Evolutionary conservation across 1,284 basidiomycete genomes (phyloP), one percentile per base, ranked within the genome.

Genomic region (Leccinum pachyderme): DNA sequence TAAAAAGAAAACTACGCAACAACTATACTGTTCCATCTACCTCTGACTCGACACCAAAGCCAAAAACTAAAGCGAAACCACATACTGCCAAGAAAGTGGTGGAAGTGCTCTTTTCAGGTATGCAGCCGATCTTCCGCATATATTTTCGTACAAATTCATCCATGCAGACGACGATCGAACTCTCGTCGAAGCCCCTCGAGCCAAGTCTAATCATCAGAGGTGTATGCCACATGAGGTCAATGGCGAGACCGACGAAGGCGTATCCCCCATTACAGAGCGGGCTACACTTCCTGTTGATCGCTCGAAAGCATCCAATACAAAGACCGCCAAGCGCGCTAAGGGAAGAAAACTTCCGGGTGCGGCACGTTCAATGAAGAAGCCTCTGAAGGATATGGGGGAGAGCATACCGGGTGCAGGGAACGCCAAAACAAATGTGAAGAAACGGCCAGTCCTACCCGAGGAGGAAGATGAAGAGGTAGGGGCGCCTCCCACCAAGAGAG

Each of bases 141-240:
- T 8, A 5, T n/a, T 45, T 48, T 31, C 6, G 7, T 5, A 4
- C 22, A 51, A 50, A 41, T 44, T 7, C 15, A 18, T 24, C 13
- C 53, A 51, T 54, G 25, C 24, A 72, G 67, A 71, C 43, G 67
- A 71, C 35, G 65, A 71, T 8, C 54, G 39, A 47, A 68, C 58
- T 2, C 62, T 72, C 2, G 65, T 67, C 6, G 65, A 61, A 6
- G 58, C 52, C n/a, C 65, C 56, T 1, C 58, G 54, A 48, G 29
- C 47, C 2, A 57, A 57, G 46, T 12, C 47, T 8, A 55, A 49
- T 15, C 5, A 50, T 3, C 60, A 49, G 53, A 37, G 28, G 28
- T 49, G 27, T 4, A 25, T n/a, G 22, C 53, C 18, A 31, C 9
- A 24, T 7, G 41, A 48, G 2, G 28, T 48, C 24, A 51, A 45